Percentiles rank a stretch among this genome's conserved stretches.
These are phyloP conservation scores for Plasmopara viticola DNA, from an alignment of 352 stramenopile genomes.

Conservation along the genomic window DNA sequence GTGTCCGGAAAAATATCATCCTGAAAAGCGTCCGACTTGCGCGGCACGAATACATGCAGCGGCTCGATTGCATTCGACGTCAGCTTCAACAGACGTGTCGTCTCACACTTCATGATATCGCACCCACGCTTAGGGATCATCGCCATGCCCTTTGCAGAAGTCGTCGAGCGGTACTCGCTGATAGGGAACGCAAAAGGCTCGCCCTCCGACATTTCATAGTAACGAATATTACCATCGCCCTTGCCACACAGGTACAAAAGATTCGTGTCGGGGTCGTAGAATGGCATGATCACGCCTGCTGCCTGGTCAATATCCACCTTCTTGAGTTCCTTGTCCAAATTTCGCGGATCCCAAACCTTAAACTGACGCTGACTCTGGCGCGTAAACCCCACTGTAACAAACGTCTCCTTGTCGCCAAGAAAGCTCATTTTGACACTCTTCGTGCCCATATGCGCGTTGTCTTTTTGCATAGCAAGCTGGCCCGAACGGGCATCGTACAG, in stretches of 20 bases:
- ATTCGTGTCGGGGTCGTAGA: constrained; percentile 97
- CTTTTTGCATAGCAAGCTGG: constrained; percentile 64
- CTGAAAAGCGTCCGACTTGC: constrained; percentile 99
- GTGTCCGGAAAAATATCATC: constrained; percentile 98
- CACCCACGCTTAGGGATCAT: constrained; percentile 98
- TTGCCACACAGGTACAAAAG: constrained; percentile 97
- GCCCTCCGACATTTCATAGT: constrained; percentile 97
- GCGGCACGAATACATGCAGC: constrained; percentile 94
- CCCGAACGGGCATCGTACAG: constrained; percentile 93
- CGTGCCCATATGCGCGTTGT: constrained; percentile 94
- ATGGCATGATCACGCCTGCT: constrained; percentile 97
- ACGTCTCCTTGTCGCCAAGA: constrained; percentile 92
- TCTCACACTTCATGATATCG: constrained; percentile 98
- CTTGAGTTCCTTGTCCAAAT: constrained; percentile 90
- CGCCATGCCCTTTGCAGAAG: constrained; percentile 94
- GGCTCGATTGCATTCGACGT: constrained; percentile 96
- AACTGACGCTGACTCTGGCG: constrained; percentile 92
- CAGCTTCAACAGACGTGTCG: constrained; percentile 92
- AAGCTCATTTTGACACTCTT: constrained; percentile 98
- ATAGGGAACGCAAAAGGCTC: constrained; percentile 90
- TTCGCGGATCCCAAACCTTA: constrained; percentile 85
- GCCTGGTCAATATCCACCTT: constrained; percentile 97
- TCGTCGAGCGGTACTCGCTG: constrained; percentile 94
- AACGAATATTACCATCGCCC: constrained; percentile 98
- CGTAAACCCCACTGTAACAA: constrained; percentile 97